Conservation (phyloP, 148 eudicot genomes). For the Agrostemma githago region DNA sequence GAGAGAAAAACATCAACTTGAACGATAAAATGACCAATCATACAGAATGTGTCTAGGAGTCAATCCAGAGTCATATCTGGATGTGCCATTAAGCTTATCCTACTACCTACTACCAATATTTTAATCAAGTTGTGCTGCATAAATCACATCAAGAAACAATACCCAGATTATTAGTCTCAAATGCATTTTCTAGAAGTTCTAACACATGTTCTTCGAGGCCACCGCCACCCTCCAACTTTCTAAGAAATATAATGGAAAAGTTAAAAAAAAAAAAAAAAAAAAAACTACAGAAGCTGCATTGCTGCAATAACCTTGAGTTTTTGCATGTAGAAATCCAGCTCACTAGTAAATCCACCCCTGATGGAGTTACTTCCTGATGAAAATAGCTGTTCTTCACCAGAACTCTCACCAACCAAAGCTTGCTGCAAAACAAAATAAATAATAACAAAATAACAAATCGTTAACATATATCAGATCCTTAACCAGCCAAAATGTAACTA, state of each 20-base stretch:
- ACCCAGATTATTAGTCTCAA: background rate
- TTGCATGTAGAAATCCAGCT: slow-evolving; percentile 55
- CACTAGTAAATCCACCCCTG: slow-evolving; percentile 47
- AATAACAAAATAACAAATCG: background rate
- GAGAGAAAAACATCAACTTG: background rate
- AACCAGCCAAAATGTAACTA: background rate
- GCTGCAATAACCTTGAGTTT: slow-evolving; percentile 53
- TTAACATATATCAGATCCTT: background rate
- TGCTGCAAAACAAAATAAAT: slow-evolving; percentile 43
- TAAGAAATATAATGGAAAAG: background rate
- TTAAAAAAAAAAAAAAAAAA: background rate
- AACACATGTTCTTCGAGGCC: background rate
- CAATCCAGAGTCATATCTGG: background rate
- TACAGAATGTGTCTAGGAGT: background rate
- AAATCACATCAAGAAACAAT: background rate
- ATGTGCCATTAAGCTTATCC: background rate
- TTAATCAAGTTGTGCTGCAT: background rate
- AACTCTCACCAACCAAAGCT: slow-evolving; percentile 94
- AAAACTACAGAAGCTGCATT: background rate
- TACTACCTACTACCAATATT: background rate
- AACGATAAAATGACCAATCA: background rate
- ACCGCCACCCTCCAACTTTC: background rate
- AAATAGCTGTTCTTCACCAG: slow-evolving; percentile 90
- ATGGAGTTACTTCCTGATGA: slow-evolving; percentile 49
- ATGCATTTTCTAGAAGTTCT: background rate